Percentiles rank a stretch among this genome's conserved stretches.
Evolutionary conservation across 2,329 filamentous ascomycete species (phyloP).

Genomic region (Venturia asperata): DNA sequence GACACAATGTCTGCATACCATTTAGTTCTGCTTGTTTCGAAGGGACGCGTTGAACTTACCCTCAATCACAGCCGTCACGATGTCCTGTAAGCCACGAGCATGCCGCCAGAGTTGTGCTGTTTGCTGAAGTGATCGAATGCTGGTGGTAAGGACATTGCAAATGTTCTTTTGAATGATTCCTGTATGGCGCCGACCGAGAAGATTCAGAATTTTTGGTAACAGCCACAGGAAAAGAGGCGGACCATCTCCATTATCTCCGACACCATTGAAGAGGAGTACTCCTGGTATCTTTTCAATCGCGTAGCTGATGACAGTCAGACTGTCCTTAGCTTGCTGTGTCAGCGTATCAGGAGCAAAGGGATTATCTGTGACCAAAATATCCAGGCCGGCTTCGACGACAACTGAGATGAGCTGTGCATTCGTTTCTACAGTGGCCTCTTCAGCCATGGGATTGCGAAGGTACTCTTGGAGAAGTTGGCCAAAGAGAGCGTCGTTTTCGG

Average conservation of each 20-base stretch:
- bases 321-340: constrained; percentile 54
- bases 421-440: constrained; percentile 54
- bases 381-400: constrained; percentile 66
- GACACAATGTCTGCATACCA: background rate
- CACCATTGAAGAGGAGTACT: constrained; percentile 45
- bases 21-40: background rate
- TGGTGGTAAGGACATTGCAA: constrained; percentile 4
- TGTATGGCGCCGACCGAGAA: constrained; percentile 28
- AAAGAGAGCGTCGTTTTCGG: constrained; percentile 65
- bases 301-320: constrained; percentile 64
- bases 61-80: background rate
- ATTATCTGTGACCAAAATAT: constrained; percentile 56
- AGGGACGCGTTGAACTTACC: background rate
- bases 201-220: constrained; percentile 39
- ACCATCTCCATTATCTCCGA: constrained; percentile 23
- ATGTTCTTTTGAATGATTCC: constrained; percentile 12
- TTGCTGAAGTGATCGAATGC: background rate
- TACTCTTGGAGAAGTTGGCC: constrained; percentile 64
- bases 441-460: constrained; percentile 40
- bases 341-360: constrained; percentile 53
- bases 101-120: background rate
- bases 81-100: background rate
- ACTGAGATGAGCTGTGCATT: constrained; percentile 72
- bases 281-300: constrained; percentile 64
- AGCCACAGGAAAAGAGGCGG: constrained; percentile 45